Conservation (phyloP, 2,329 filamentous ascomycete genomes). For the Cladophialophora bantiana region DNA sequence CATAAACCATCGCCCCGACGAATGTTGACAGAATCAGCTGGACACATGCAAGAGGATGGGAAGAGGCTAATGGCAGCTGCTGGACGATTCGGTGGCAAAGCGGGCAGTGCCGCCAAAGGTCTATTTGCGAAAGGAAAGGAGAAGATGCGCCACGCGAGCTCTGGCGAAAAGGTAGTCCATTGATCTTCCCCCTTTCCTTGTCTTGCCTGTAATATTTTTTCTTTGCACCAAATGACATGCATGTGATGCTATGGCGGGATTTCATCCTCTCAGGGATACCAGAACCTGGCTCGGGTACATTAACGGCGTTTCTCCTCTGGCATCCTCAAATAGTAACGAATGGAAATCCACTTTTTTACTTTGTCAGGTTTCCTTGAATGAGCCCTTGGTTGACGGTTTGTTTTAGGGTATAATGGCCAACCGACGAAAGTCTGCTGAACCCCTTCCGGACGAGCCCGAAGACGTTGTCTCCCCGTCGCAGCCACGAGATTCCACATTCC, state of each 20-base stretch:
- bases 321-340: constrained; percentile 36
- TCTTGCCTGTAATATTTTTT: constrained; percentile 30
- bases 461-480: constrained; percentile 23
- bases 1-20: constrained; percentile 30
- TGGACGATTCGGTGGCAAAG: constrained; percentile 72
- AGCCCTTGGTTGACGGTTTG: constrained; percentile 34
- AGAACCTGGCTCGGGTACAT: constrained; percentile 17
- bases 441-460: constrained; percentile 25
- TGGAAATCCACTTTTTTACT: constrained; percentile 27
- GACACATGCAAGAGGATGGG: constrained; percentile 77
- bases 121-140: constrained; percentile 89
- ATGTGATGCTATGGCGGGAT: constrained; percentile 19
- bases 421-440: constrained; percentile 32
- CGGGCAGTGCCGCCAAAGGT: constrained; percentile 84
- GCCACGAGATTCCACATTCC: constrained; percentile 29
- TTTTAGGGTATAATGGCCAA: constrained; percentile 33
- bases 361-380: constrained; percentile 15
- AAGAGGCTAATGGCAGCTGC: constrained; percentile 89
- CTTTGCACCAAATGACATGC: constrained; percentile 23
- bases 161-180: constrained; percentile 83
- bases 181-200: constrained; percentile 57
- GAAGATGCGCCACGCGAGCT: constrained; percentile 72
- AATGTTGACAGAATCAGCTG: constrained; percentile 34
- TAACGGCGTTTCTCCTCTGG: constrained; percentile 20
- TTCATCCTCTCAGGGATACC: constrained; percentile 12